Base-by-base conservation (phyloP, 2,329 filamentous ascomycete genomes). In the Botrytis cinerea region DNA sequence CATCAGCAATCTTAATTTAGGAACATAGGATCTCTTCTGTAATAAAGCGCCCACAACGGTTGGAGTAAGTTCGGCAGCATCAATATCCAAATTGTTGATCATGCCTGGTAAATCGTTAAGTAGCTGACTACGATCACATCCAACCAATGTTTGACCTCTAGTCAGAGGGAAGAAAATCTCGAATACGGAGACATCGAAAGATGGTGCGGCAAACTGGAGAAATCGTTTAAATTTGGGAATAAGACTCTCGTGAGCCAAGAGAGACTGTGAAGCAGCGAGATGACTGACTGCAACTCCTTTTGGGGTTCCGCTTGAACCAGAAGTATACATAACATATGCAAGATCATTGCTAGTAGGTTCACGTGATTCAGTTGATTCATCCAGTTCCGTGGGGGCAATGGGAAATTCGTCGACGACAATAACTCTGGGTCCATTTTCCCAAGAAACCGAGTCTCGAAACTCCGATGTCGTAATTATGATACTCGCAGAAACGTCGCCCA, bases 291-390 rank as follows among this genome's bases (percentile, higher is more conserved):
- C 88, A 38, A 98, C 95, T 0, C 94, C 95, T 84, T 98, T 98
- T 0, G 95, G 95, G 7, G 90, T 89, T 20, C 95, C 95, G 0
- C 94, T 97, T 8, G 93, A 97, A 4, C 94, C 94, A 63, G 93
- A 97, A 0, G 95, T 97, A 81, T 97, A 98, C 90, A 97, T 94
- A 74, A 97, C 89, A 84, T 98, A 98, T 38, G 95, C 94, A 38
- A 95, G 81, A 74, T 81, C 77, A 22, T 76, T 62, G 22, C 73
- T 69, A 6, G 9, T 68, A 7, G 73, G 45, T 38, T 74, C 73
- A 75, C 75, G 75, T 76, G 75, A 66, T 66, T 22, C 32, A 40
- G 18, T 45, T 20, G 18, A 16, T 35, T 43, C 25, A 43, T 40
- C 48, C 28, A 40, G n/a, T 22, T 74, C 57, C 61, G 63, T n/a